A percentile compares a stretch with the other conserved stretches of the same genome.
These are phyloP conservation scores for Chytriomyces sp. DNA, from an alignment of 192 early-diverging fungal species.

Conservation along the genomic window DNA sequence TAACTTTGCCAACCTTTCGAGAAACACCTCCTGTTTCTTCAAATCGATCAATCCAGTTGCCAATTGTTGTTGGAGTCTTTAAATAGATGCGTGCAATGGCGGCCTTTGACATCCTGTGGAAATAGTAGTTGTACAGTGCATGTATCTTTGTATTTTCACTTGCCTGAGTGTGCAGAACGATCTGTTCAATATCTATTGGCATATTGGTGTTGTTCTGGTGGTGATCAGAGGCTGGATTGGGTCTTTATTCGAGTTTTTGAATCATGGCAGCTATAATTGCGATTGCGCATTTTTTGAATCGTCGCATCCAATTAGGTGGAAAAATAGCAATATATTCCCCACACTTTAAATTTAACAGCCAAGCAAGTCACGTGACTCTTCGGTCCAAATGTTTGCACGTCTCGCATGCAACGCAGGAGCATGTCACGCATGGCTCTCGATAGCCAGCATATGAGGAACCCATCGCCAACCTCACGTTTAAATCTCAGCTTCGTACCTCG, in stretches of 20 bases:
- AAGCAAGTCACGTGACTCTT: too few species aligned
- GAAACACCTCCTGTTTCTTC: not conserved
- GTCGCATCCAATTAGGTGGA: not conserved
- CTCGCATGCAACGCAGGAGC: too few species aligned
- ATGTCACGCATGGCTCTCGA: too few species aligned
- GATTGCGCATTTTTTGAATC: not conserved
- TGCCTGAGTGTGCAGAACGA: not conserved
- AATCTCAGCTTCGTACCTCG: too few species aligned
- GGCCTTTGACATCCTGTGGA: not conserved
- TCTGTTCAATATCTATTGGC: not conserved
- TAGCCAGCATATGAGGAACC: too few species aligned
- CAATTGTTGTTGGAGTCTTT: not conserved
- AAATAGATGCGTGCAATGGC: not conserved
- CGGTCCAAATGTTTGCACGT: not conserved
- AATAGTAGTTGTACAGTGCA: not conserved
- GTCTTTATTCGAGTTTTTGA: not conserved
- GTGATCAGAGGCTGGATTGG: not conserved
- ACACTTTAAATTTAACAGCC: too few species aligned
- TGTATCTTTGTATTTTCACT: not conserved
- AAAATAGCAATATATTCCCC: constrained; percentile 6
- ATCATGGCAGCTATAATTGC: not conserved
- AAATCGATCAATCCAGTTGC: not conserved
- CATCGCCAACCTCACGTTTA: too few species aligned
- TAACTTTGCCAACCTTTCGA: not conserved
- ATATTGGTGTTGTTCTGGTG: not conserved